Conservation (phyloP, 2,329 filamentous ascomycete species). For the Zarea fungicola region DNA sequence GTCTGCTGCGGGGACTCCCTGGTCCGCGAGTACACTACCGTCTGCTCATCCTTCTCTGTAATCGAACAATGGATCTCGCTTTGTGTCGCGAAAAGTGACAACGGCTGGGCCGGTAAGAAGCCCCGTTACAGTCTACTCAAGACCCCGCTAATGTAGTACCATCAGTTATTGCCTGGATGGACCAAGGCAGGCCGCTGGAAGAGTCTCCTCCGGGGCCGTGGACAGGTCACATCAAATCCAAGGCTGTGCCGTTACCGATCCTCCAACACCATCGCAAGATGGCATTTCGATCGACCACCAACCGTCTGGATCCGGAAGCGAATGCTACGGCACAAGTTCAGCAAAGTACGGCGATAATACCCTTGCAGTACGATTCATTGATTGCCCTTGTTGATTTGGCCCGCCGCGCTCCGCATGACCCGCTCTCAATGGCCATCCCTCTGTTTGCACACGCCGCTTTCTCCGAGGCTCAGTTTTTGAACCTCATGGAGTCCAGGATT, state of each 20-base stretch:
- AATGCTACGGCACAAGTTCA: not conserved
- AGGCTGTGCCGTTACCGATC: slow-evolving; percentile 9
- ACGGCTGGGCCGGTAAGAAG: slow-evolving; percentile 10
- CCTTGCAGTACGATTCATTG: slow-evolving; percentile 12
- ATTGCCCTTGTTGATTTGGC: slow-evolving; percentile 11
- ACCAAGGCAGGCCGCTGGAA: slow-evolving; percentile 13
- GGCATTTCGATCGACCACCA: slow-evolving; percentile 9
- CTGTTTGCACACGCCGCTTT: slow-evolving; percentile 14
- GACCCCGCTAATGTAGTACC: no score
- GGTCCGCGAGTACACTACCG: slow-evolving; percentile 13
- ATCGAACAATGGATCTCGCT: slow-evolving; percentile 15
- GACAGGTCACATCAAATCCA: slow-evolving; percentile 7
- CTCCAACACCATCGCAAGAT: slow-evolving; percentile 13
- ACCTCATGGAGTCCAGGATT: slow-evolving; percentile 12
- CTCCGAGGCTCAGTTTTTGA: slow-evolving; percentile 14
- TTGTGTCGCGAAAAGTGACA: slow-evolving; percentile 6
- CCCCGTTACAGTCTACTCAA: no score
- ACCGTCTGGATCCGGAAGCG: not conserved
- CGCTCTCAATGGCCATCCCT: slow-evolving; percentile 14
- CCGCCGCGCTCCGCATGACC: slow-evolving; percentile 11
- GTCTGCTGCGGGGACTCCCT: slow-evolving; percentile 12
- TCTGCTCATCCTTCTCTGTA: slow-evolving; percentile 13
- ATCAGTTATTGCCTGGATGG: slow-evolving; percentile 15
- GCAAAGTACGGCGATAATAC: slow-evolving; percentile 6
- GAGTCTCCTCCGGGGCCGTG: slow-evolving; percentile 14